phyloP scores from a whole-genome alignment of 371 early-diverging fungal genomes.

The Syncephalastrum racemosum region DNA sequence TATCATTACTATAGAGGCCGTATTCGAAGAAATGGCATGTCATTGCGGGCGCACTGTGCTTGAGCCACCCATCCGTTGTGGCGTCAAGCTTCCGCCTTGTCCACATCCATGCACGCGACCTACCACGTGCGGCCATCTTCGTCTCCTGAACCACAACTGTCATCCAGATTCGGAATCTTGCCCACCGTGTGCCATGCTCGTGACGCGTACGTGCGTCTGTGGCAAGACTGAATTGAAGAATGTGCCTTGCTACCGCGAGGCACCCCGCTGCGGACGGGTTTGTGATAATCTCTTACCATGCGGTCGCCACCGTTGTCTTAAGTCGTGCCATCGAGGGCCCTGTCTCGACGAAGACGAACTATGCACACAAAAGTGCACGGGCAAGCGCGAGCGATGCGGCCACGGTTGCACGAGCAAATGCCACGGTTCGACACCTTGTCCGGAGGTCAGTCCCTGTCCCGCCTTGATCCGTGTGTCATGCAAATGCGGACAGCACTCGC shows the following conservation, averaged over 20 bases:
- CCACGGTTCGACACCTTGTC: constrained; percentile 66
- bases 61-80: constrained; percentile 77
- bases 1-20: constrained; percentile 36
- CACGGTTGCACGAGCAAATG: constrained; percentile 68
- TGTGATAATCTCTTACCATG: constrained; percentile 67
- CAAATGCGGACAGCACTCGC: constrained; percentile 67
- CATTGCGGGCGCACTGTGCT: constrained; percentile 74
- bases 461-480: constrained; percentile 57
- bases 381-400: constrained; percentile 64
- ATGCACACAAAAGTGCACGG: constrained; percentile 65
- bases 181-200: constrained; percentile 73
- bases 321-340: constrained; percentile 72
- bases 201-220: constrained; percentile 68
- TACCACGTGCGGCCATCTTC: constrained; percentile 71
- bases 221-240: constrained; percentile 67
- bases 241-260: constrained; percentile 71
- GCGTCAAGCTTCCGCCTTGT: constrained; percentile 67
- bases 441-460: constrained; percentile 60
- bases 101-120: constrained; percentile 63
- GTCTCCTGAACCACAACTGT: constrained; percentile 67
- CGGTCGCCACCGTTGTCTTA: constrained; percentile 69
- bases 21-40: constrained; percentile 71
- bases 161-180: constrained; percentile 74
- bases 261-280: constrained; percentile 68
- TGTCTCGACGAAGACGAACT: constrained; percentile 52